Conservation (phyloP, 1,284 basidiomycete species). For the Lentinula novae-zelandiae region DNA sequence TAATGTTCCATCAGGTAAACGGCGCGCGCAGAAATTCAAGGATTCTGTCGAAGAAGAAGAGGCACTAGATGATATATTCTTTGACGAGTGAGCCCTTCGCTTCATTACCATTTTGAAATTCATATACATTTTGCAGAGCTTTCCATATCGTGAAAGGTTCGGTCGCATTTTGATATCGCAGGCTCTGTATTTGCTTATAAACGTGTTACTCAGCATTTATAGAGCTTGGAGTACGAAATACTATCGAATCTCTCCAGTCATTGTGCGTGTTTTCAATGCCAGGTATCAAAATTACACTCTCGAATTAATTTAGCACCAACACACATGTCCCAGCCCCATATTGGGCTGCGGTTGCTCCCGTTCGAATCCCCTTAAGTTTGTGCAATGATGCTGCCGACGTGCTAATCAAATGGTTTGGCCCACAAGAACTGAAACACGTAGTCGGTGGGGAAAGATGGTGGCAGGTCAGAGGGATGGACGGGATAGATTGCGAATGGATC, state of each 20-base stretch:
- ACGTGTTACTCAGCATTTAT: conserved; percentile 43
- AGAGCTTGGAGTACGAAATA: conserved; percentile 54
- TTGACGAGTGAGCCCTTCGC: conserved; percentile 47
- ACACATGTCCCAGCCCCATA: conserved; percentile 77
- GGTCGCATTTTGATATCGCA: neutral
- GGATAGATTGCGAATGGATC: conserved; percentile 80
- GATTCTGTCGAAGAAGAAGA: conserved; percentile 36
- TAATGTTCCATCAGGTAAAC: conserved; percentile 22
- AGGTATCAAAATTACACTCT: neutral
- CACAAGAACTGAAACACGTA: conserved; percentile 64
- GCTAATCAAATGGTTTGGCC: conserved; percentile 76
- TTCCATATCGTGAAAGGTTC: conserved; percentile 60
- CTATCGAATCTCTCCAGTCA: conserved; percentile 55
- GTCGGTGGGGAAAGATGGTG: conserved; percentile 85
- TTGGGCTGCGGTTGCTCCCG: conserved; percentile 69
- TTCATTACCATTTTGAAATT: neutral
- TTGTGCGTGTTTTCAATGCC: conserved; percentile 37
- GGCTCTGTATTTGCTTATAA: neutral
- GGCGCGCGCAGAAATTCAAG: conserved; percentile 39
- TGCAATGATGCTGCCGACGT: conserved; percentile 70
- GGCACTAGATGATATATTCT: conserved; percentile 55
- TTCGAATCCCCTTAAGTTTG: conserved; percentile 59
- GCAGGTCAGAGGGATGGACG: conserved; percentile 71
- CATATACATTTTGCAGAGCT: conserved; percentile 35
- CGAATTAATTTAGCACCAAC: conserved; percentile 49